phyloP scores from a whole-genome alignment of 2,329 filamentous ascomycete species.

The Epichloe elymi region DNA sequence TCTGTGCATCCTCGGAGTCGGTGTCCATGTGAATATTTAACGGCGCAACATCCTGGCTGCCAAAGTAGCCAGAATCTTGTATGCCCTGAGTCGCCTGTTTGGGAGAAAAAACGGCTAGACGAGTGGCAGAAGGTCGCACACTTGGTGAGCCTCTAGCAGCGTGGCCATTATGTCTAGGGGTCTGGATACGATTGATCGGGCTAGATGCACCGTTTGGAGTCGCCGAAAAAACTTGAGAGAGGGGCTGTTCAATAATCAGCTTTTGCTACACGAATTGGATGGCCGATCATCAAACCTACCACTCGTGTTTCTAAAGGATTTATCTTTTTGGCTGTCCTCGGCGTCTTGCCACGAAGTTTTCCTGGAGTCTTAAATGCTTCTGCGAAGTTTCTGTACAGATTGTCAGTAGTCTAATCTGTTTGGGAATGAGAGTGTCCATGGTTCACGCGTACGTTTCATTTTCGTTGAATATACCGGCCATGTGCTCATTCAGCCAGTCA shows the following conservation, averaged over 20 bases:
- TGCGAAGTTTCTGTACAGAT: slow-evolving; percentile 57
- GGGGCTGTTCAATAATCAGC: slow-evolving; percentile 32
- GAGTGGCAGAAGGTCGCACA: slow-evolving; percentile 19
- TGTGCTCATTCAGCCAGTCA: slow-evolving; percentile 98
- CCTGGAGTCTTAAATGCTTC: slow-evolving; percentile 95
- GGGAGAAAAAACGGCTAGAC: slow-evolving; percentile 17
- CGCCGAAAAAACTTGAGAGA: slow-evolving; percentile 43
- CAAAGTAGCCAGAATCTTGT: slow-evolving; percentile 59
- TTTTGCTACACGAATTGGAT: not conserved
- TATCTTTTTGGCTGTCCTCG: slow-evolving; percentile 53
- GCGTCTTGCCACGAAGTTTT: slow-evolving; percentile 70
- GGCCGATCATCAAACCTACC: slow-evolving; percentile 33
- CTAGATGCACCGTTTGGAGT: slow-evolving; percentile 43
- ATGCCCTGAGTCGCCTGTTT: slow-evolving; percentile 13
- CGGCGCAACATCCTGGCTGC: slow-evolving; percentile 38
- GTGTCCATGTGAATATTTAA: slow-evolving; percentile 13
- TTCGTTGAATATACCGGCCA: slow-evolving; percentile 82
- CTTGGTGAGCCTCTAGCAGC: slow-evolving; percentile 25
- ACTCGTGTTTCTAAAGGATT: slow-evolving; percentile 45
- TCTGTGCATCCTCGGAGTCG: slow-evolving; percentile 10
- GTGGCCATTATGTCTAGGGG: slow-evolving; percentile 46
- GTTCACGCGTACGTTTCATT: slow-evolving; percentile 57
- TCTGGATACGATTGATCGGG: slow-evolving; percentile 34
- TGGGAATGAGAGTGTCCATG: not conserved
- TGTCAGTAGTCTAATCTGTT: slow-evolving; percentile 5